A percentile compares a stretch with the other conserved stretches of the same genome.
Conservation (phyloP, 2,329 filamentous ascomycete genomes). For the Harringtonia aguacate region DNA sequence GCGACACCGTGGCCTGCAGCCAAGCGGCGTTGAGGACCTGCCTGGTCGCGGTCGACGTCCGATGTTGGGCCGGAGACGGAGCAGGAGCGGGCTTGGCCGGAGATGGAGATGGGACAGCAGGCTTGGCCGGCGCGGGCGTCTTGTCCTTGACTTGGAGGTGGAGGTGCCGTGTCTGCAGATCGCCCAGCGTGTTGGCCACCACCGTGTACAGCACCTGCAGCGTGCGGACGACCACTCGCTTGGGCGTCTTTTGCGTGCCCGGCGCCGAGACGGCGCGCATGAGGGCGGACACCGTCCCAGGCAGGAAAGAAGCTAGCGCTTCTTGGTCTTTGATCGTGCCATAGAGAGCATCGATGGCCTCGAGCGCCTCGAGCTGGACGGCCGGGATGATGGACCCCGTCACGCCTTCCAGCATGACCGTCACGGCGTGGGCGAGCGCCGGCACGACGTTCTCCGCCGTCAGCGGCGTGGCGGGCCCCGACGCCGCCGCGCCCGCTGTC, state of each 20-base stretch:
- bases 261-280: slow-evolving; percentile 64
- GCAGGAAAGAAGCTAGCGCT: slow-evolving; percentile 76
- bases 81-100: no score
- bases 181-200: slow-evolving; percentile 44
- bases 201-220: slow-evolving; percentile 47
- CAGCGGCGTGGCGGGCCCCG: slow-evolving; percentile 26
- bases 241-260: slow-evolving; percentile 40
- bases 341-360: slow-evolving; percentile 52
- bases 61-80: slow-evolving; percentile 4
- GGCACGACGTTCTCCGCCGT: slow-evolving; percentile 55
- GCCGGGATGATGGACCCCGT: slow-evolving; percentile 50
- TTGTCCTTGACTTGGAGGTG: slow-evolving; percentile 14
- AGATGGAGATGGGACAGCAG: no score
- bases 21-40: slow-evolving; percentile 37
- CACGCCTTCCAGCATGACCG: slow-evolving; percentile 67
- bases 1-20: slow-evolving; percentile 68
- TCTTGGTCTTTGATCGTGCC: slow-evolving; percentile 56
- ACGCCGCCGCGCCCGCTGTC: slow-evolving; percentile 34
- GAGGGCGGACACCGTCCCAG: slow-evolving; percentile 75
- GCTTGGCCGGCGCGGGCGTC: background rate
- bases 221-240: slow-evolving; percentile 52
- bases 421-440: slow-evolving; percentile 71
- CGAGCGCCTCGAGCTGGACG: slow-evolving; percentile 62
- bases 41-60: slow-evolving; percentile 5
- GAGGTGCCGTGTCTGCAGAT: slow-evolving; percentile 41